These are phyloP conservation scores for Alternaria arbusti DNA, from an alignment of 2,329 filamentous ascomycete species.

Conservation along the genomic window DNA sequence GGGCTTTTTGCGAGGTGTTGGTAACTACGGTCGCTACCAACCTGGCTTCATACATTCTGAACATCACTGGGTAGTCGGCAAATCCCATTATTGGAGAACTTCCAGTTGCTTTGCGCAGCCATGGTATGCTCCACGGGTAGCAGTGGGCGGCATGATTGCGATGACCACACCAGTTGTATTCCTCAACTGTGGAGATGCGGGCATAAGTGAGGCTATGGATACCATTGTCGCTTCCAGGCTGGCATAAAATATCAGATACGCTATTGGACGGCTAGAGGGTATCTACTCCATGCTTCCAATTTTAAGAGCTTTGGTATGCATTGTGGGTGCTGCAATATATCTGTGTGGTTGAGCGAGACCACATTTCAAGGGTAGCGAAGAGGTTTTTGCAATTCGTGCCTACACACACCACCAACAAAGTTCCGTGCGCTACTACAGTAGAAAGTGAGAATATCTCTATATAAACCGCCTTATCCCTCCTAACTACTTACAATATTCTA, in stretches of 20 bases:
- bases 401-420: background rate
- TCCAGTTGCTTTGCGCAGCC: background rate
- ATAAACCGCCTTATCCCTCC: background rate
- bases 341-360: background rate
- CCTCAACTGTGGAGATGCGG: rapidly evolving
- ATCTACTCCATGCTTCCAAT: background rate
- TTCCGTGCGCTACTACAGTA: background rate
- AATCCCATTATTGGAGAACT: background rate
- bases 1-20: background rate
- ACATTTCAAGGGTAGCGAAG: background rate
- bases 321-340: background rate
- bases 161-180: background rate
- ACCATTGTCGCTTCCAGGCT: background rate
- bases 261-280: background rate
- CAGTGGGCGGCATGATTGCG: background rate
- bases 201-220: no score
- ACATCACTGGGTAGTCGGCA: background rate
- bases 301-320: background rate
- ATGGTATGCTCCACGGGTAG: background rate
- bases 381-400: background rate
- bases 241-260: background rate
- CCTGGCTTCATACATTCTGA: background rate
- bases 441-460: background rate
- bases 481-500: background rate
- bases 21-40: background rate